Percentiles rank a stretch among this genome's conserved stretches.
Evolutionary conservation across 345 rosid species (phyloP).

Genomic region (Salix viminalis): DNA sequence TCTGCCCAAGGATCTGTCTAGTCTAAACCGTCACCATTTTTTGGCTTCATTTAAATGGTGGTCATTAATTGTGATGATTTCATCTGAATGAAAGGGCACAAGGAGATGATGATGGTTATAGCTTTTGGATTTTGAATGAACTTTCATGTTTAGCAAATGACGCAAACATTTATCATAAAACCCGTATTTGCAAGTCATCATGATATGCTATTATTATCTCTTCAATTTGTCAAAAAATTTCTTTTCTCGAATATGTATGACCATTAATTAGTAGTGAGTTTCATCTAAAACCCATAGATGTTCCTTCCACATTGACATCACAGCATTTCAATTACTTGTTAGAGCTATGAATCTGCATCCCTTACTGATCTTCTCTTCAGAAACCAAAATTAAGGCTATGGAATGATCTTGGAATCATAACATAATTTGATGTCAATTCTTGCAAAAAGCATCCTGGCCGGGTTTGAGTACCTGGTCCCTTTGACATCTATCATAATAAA

Average conservation of each 20-base stretch:
- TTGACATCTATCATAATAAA: not conserved
- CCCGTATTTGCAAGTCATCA: too few relatives aligned
- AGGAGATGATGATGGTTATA: not conserved
- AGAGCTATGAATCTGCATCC: not conserved
- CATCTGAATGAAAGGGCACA: not conserved
- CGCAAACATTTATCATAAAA: too few relatives aligned
- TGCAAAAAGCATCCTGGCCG: not conserved
- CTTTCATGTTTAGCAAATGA: not conserved
- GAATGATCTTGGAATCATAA: not conserved
- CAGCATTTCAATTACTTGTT: not conserved
- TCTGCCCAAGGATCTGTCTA: not conserved
- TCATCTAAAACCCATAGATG: too few relatives aligned
- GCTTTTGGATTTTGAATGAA: not conserved
- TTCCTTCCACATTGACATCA: too few relatives aligned
- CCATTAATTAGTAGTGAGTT: too few relatives aligned
- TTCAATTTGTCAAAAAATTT: too few relatives aligned
- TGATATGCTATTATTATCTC: too few relatives aligned
- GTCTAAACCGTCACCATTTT: not conserved
- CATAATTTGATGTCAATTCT: not conserved
- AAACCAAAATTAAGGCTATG: not conserved
- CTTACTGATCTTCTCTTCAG: not conserved
- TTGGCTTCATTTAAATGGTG: not conserved
- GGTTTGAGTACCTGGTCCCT: not conserved
- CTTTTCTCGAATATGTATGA: too few relatives aligned
- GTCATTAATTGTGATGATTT: not conserved